Evolutionary conservation across 2,329 filamentous ascomycete species (phyloP).

Genomic region (Septoria petroselini): DNA sequence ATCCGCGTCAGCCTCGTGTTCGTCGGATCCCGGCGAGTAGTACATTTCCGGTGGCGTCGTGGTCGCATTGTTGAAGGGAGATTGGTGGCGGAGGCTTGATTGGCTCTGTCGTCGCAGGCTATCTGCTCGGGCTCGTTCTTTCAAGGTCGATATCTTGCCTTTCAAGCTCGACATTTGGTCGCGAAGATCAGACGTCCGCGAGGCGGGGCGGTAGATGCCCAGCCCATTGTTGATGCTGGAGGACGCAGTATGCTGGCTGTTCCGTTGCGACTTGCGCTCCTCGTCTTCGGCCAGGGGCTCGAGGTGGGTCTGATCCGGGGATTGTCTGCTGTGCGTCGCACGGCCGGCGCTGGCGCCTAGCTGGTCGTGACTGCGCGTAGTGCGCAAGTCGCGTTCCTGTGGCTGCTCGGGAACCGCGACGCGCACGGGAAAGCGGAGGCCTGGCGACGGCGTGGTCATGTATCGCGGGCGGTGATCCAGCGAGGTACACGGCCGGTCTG

Average conservation of each 20-base stretch:
- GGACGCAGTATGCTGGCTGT: slow-evolving; percentile 14
- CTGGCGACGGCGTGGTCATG: slow-evolving; percentile 6
- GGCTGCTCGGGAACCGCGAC: slow-evolving; percentile 18
- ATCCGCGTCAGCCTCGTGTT: neutral
- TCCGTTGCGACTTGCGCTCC: slow-evolving; percentile 23
- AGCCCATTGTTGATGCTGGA: slow-evolving; percentile 25
- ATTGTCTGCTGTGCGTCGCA: slow-evolving; percentile 37
- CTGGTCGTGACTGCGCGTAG: slow-evolving; percentile 25
- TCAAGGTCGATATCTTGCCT: slow-evolving; percentile 76
- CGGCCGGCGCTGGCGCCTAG: slow-evolving; percentile 21
- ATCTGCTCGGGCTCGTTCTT: slow-evolving; percentile 75
- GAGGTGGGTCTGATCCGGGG: slow-evolving; percentile 40
- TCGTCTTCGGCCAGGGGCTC: slow-evolving; percentile 46
- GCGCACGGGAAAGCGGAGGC: slow-evolving; percentile 4
- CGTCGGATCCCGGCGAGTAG: slow-evolving; percentile 21
- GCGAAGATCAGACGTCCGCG: slow-evolving; percentile 69
- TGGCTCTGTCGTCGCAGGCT: slow-evolving; percentile 73
- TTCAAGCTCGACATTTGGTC: slow-evolving; percentile 84
- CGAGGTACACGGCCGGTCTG: slow-evolving; percentile 34
- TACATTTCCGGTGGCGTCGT: slow-evolving; percentile 33
- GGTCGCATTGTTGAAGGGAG: slow-evolving; percentile 69
- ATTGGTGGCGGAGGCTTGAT: slow-evolving; percentile 66
- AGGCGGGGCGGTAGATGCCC: slow-evolving; percentile 62
- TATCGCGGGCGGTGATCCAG: slow-evolving; percentile 21
- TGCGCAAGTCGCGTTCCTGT: slow-evolving; percentile 10